Percentiles rank a stretch among this genome's conserved stretches.
phyloP scores from a whole-genome alignment of 495 filamentous ascomycete genomes.

The Aspergillus taichungensis region DNA sequence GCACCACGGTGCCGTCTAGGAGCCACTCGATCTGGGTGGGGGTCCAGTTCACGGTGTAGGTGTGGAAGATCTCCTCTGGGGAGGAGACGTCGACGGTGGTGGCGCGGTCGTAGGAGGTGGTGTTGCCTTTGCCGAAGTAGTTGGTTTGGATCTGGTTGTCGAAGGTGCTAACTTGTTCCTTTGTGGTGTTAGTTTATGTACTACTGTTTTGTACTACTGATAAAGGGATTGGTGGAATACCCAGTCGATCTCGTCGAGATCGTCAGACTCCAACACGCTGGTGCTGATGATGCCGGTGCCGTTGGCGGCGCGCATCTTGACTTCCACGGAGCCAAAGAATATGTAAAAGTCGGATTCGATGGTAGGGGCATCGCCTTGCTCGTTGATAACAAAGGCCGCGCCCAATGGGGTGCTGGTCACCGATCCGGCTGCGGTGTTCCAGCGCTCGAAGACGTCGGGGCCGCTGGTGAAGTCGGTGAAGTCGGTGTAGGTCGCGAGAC shows the following conservation, averaged over 20 bases:
- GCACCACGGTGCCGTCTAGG: slow-evolving; percentile 62
- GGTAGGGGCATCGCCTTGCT: slow-evolving; percentile 65
- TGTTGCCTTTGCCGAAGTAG: slow-evolving; percentile 90
- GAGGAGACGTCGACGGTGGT: slow-evolving; percentile 44
- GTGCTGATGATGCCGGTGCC: slow-evolving; percentile 73
- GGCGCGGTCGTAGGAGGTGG: slow-evolving; percentile 66
- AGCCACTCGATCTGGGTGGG: slow-evolving; percentile 62
- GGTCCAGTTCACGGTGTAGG: slow-evolving; percentile 81
- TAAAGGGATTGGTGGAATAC: slow-evolving; percentile 45
- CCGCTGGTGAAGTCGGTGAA: slow-evolving; percentile 59
- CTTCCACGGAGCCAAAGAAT: slow-evolving; percentile 65
- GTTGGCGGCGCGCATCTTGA: slow-evolving; percentile 60
- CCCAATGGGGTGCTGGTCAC: slow-evolving; percentile 44
- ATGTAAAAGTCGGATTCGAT: slow-evolving; percentile 67
- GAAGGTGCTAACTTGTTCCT: slow-evolving; percentile 21
- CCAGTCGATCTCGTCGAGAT: slow-evolving; percentile 92
- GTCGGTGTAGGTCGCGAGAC: slow-evolving; percentile 46
- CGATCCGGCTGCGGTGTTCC: slow-evolving; percentile 51
- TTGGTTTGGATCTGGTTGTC: slow-evolving; percentile 65
- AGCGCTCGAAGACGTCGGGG: slow-evolving; percentile 39
- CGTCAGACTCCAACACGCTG: slow-evolving; percentile 76
- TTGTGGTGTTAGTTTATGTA: neutral
- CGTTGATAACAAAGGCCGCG: slow-evolving; percentile 61
- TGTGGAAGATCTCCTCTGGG: slow-evolving; percentile 64
- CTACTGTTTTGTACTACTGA: no score